Conservation (phyloP, 108 stramenopile genomes). For the Nitzschia sp. region DNA sequence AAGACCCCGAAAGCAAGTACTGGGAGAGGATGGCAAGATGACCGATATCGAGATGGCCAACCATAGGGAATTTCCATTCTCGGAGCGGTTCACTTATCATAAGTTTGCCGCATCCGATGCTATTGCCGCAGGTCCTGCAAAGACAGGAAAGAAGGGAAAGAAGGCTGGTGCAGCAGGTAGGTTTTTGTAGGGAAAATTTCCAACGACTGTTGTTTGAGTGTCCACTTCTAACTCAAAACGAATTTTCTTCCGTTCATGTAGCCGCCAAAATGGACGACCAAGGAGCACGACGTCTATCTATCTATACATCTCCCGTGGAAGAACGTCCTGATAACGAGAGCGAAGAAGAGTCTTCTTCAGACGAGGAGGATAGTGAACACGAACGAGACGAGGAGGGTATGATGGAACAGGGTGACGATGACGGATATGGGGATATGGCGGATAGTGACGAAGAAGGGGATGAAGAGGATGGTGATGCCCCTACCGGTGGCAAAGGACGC, state of each 20-base stretch:
- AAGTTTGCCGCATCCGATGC: conserved; percentile 65
- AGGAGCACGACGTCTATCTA: conserved; percentile 32
- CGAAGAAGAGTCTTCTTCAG: conserved; percentile 31
- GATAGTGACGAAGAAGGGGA: conserved; percentile 47
- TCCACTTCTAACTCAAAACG: no score
- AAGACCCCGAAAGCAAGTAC: conserved; percentile 22
- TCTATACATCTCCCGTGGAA: conserved; percentile 22
- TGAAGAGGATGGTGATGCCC: conserved; percentile 19
- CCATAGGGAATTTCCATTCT: conserved; percentile 85
- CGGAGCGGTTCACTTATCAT: conserved; percentile 68
- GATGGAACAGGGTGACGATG: conserved; percentile 35
- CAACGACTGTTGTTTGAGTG: neutral
- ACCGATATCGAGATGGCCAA: conserved; percentile 46
- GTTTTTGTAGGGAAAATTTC: no score
- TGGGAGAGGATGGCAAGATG: conserved; percentile 28
- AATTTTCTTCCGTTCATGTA: neutral
- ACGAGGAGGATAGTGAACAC: conserved; percentile 38
- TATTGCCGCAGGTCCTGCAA: conserved; percentile 45
- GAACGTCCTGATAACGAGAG: conserved; percentile 33
- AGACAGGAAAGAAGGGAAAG: conserved; percentile 34
- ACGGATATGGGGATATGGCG: conserved; percentile 34
- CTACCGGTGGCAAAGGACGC: neutral
- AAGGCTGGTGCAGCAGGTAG: conserved; percentile 21
- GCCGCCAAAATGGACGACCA: neutral
- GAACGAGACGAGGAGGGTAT: conserved; percentile 40